Evolutionary conservation across 179 eudicot genomes (phyloP).

Genomic region (Beta lomatogona): DNA sequence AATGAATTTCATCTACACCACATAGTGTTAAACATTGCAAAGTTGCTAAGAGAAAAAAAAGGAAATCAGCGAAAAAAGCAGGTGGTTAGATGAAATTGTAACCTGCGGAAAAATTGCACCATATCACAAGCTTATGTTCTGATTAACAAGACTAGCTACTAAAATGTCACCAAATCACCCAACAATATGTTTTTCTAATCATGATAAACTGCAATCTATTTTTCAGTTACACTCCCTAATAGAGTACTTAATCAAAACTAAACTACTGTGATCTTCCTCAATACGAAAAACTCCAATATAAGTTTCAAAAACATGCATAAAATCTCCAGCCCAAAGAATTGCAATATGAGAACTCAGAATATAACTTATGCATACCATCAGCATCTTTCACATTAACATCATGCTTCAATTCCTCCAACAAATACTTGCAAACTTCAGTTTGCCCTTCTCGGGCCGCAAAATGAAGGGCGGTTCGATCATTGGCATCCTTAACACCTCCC

Average conservation of each 20-base stretch:
- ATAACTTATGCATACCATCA: constrained; percentile 54
- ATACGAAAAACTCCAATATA: too few relatives aligned
- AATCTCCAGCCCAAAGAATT: not conserved
- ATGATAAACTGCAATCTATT: too few relatives aligned
- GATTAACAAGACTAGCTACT: not conserved
- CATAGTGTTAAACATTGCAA: not conserved
- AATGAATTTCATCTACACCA: not conserved
- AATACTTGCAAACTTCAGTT: constrained; percentile 87
- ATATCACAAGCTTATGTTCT: not conserved
- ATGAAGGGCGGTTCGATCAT: constrained; percentile 88
- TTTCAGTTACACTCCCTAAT: not conserved
- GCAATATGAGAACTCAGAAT: not conserved
- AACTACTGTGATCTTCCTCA: not conserved
- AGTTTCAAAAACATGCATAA: not conserved
- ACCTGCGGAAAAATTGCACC: not conserved
- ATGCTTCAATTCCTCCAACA: constrained; percentile 88
- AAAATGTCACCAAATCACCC: not conserved
- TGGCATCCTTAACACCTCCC: constrained; percentile 80
- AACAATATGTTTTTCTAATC: too few relatives aligned
- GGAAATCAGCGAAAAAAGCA: too few relatives aligned
- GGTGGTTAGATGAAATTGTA: too few relatives aligned
- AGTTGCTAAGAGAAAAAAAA: not conserved
- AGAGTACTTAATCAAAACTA: not conserved
- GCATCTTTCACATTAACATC: constrained; percentile 78
- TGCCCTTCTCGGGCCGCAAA: constrained; percentile 93